Evolutionary conservation across 768 basidiomycete genomes (phyloP).

Genomic region (Termitomyces sp.): DNA sequence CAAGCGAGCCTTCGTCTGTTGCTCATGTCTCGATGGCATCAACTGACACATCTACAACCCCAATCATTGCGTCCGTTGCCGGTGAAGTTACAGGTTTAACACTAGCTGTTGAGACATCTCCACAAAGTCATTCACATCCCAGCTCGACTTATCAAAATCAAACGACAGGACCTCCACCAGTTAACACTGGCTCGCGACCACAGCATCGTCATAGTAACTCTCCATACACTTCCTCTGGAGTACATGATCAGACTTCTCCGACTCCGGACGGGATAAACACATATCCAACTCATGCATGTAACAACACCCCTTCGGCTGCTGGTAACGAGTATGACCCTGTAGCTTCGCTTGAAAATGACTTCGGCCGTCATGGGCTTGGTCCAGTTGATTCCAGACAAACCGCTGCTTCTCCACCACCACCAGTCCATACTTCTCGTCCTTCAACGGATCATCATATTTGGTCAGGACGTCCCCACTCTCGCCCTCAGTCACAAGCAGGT

Average conservation of each 20-base stretch:
- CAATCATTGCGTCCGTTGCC: neutral
- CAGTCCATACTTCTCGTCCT: slow-evolving; percentile 28
- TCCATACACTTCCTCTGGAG: neutral
- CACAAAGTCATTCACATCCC: neutral
- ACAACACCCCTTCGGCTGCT: neutral
- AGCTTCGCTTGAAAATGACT: slow-evolving; percentile 28
- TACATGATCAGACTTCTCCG: neutral
- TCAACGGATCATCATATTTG: slow-evolving; percentile 11
- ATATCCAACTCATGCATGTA: neutral
- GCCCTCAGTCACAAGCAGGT: neutral
- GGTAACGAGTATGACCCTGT: slow-evolving; percentile 21
- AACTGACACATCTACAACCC: neutral
- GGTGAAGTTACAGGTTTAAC: neutral
- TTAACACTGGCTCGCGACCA: slow-evolving; percentile 13
- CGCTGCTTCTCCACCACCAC: slow-evolving; percentile 18
- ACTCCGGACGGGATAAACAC: neutral
- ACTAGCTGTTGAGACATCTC: neutral
- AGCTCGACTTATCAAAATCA: slow-evolving; percentile 4
- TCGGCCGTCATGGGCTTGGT: slow-evolving; percentile 31
- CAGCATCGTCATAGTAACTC: slow-evolving; percentile 7
- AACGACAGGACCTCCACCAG: slow-evolving; percentile 10
- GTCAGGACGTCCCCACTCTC: neutral
- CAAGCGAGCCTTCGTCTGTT: neutral
- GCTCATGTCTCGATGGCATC: slow-evolving; percentile 6
- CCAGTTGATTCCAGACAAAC: slow-evolving; percentile 5